Conservation (phyloP, 331 rosid species). For the Malus hybrid region DNA sequence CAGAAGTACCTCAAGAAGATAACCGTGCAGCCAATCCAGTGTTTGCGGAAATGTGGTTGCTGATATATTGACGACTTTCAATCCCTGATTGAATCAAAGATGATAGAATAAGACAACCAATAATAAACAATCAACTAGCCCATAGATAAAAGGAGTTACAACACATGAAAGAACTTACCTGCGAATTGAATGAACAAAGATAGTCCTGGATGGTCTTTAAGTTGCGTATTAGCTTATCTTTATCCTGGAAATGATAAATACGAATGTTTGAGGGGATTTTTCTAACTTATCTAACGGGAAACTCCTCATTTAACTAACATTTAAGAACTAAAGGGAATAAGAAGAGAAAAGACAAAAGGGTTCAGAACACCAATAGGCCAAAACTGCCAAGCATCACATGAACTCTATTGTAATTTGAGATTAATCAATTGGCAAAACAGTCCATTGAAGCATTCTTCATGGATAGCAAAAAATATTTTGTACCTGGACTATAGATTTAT, state of each 20-base stretch:
- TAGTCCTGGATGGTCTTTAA: slow-evolving; percentile 90
- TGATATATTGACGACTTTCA: slow-evolving; percentile 73
- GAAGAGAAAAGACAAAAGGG: background rate
- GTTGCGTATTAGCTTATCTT: slow-evolving; percentile 65
- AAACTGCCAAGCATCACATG: background rate
- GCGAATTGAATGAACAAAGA: slow-evolving; percentile 84
- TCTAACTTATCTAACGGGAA: background rate
- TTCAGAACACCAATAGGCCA: background rate
- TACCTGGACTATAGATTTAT: slow-evolving; percentile 64
- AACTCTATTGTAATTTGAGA: background rate
- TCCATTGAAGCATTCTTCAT: background rate
- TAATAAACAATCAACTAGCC: background rate
- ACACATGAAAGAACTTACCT: slow-evolving; percentile 39
- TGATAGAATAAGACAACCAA: background rate
- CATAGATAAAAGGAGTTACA: background rate
- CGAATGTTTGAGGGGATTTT: background rate
- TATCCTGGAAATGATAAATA: slow-evolving; percentile 51
- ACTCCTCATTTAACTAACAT: background rate
- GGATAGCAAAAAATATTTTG: background rate
- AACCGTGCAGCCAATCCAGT: slow-evolving; percentile 76
- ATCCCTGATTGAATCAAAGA: slow-evolving; percentile 43
- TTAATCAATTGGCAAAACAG: too few species aligned
- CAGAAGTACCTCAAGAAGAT: slow-evolving; percentile 80
- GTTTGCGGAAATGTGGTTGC: slow-evolving; percentile 89
- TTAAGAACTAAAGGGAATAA: background rate